A percentile compares a stretch with the other conserved stretches of the same genome.
Conservation (phyloP, 2,329 filamentous ascomycete genomes). For the Epichloe bromicola region DNA sequence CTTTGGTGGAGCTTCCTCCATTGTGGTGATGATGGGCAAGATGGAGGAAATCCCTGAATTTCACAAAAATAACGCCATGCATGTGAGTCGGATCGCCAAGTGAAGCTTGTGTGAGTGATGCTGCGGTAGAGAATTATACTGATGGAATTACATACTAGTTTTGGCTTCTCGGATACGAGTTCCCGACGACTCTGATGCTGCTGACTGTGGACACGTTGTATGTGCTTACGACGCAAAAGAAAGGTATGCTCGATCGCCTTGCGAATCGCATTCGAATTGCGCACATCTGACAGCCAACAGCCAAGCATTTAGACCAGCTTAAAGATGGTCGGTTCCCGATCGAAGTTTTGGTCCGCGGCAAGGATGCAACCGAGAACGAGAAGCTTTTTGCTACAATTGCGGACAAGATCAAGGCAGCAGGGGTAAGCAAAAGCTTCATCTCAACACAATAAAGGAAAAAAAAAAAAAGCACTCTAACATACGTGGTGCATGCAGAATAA, state of each 20-base stretch:
- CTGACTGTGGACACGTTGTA: slow-evolving; percentile 81
- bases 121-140: neutral
- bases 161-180: slow-evolving; percentile 97
- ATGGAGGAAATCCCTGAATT: slow-evolving; percentile 78
- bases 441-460: no score
- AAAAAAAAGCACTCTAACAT: neutral
- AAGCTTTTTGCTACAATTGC: slow-evolving; percentile 78
- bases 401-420: slow-evolving; percentile 75
- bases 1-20: slow-evolving; percentile 76
- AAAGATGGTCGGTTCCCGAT: slow-evolving; percentile 87
- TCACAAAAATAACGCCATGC: slow-evolving; percentile 92
- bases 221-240: slow-evolving; percentile 88
- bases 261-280: neutral
- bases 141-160: slow-evolving; percentile 44
- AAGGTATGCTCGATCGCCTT: slow-evolving; percentile 46
- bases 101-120: neutral
- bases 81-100: slow-evolving; percentile 44
- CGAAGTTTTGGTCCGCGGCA: slow-evolving; percentile 82
- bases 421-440: slow-evolving; percentile 42
- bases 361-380: slow-evolving; percentile 81
- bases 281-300: slow-evolving; percentile 34
- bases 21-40: slow-evolving; percentile 88
- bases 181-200: slow-evolving; percentile 88
- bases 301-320: slow-evolving; percentile 82
- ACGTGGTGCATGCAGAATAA: slow-evolving; percentile 51